Percentiles rank a stretch among this genome's conserved stretches.
phyloP scores from a whole-genome alignment of 768 basidiomycete species.

The Russula brevipes region DNA sequence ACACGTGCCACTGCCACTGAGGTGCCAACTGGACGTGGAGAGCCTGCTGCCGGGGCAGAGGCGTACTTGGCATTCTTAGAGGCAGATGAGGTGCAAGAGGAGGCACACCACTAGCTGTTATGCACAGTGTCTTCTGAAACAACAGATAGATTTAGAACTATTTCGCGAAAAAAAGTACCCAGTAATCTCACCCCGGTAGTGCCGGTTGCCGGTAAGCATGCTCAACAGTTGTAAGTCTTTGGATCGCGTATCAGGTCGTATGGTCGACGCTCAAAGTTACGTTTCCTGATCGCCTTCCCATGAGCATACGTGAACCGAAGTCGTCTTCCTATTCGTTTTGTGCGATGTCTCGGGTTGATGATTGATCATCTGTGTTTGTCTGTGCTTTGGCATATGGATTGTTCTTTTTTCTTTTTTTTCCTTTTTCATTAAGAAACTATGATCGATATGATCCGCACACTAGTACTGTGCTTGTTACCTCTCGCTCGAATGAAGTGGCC shows the following conservation, averaged over 20 bases:
- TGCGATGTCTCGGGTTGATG: too few relatives aligned
- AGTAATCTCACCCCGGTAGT: too few relatives aligned
- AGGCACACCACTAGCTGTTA: conserved; percentile 32
- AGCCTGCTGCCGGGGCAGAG: conserved; percentile 34
- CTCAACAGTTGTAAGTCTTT: neutral
- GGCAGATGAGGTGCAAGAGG: conserved; percentile 39
- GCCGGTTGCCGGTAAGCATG: neutral
- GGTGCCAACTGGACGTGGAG: conserved; percentile 1
- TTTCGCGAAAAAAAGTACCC: neutral
- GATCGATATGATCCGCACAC: too few relatives aligned
- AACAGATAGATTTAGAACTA: conserved; percentile 1
- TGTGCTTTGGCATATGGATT: too few relatives aligned
- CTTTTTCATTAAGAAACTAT: too few relatives aligned
- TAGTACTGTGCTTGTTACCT: too few relatives aligned
- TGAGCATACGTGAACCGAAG: too few relatives aligned
- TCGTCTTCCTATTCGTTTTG: too few relatives aligned
- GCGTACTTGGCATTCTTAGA: conserved; percentile 43
- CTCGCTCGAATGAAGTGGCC: too few relatives aligned
- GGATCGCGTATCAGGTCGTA: neutral
- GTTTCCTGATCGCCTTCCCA: too few relatives aligned
- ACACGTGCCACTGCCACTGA: conserved; percentile 24
- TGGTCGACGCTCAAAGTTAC: neutral
- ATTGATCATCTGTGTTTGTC: too few relatives aligned
- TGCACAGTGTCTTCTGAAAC: neutral
- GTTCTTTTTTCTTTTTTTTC: too few relatives aligned